Evolutionary conservation across 331 rosid species (phyloP), one percentile per base, ranked within the genome.

Genomic region (Rosa hybrid): DNA sequence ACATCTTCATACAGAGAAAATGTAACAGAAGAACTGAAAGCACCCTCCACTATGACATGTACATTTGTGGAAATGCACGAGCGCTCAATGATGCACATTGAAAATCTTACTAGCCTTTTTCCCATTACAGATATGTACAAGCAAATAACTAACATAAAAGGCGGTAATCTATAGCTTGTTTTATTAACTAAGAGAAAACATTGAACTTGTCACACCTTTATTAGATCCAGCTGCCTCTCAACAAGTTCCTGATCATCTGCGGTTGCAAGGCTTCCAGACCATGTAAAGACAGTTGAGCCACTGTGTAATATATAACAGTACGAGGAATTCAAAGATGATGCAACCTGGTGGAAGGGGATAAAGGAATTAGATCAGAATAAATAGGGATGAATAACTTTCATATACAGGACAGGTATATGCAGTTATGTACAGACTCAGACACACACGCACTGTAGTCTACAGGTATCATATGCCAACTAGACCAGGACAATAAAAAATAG

Each of bases 291-390:
- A 48, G 88, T 79, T 77, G 92, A 67, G 42, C 90, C 94, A 59
- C 82, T 86, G 74, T 96, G 97, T 81, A 96, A 83, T 85, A 96
- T 89, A 90, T 89, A 88, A 84, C 94, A 93, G 86, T 93, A 89
- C 39, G 94, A 85, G 68, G 99, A 96, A 86, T 93, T 96, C 95
- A 96, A 92, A 86, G 99, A 92, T 30, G 97, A 93, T 53, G 99
- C 89, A 79, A 82, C 92, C 99, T 96, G 90, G 67, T 68, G 57
- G 77, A 65, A 85, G 74, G 13, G 74, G 77, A 56, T 78, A 46
- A 80, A 21, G 23, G 65, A 60, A 59, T 67, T 42, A 20, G 54
- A 78, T 76, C 67, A 62, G 21, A 68, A 53, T 69, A 71, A 41
- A 67, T 38, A 51, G 25, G 54, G 41, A 30, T 39, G 6, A 42